Evolutionary conservation across 345 rosid species (phyloP), one percentile per base, ranked within the genome.

Genomic region (Rhodamnia argentea): DNA sequence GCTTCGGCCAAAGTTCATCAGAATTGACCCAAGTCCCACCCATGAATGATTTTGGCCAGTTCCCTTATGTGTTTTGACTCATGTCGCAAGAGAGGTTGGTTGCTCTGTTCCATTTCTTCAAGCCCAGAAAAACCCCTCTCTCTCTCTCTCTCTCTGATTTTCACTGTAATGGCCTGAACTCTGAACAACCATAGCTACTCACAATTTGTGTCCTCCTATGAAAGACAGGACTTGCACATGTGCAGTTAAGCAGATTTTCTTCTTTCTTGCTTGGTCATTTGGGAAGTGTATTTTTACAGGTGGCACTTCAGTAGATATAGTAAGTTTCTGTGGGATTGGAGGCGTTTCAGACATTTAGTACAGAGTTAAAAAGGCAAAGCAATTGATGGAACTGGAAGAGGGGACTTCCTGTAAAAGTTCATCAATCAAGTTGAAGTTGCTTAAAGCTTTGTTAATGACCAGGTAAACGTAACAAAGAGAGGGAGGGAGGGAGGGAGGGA

Each of bases 41-140:
- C 24, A 70, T 37, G 78, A 83, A 88, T 74, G 94, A 92, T 87
- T 87, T 85, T 85, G 89, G 87, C 87, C 92, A 94, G 85, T 82
- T 89, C 84, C 93, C 93, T 58, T 90, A 85, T 87, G 81, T 88
- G 56, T 86, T 83, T 87, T 87, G 59, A 86, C 84, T 78, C 64
- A 8, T 13, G 56, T 62, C 74, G 13, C 47, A 37, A 70, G 81
- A 20, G 81, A 70, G 81, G 81, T 70, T 82, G 42, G 52, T 23
- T 83, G 70, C 29, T 84, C 47, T 58, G 64, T 37, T 84, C 75
- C n/a, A 40, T 18, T 84, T 84, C 70, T 84, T 42, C 52, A 82
- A 52, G 83, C 83, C 52, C 83, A 82, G 52, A 82, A 52, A 27
- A 82, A 52, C 55, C 47, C 32, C 47, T 15, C 84, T 83, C 60